Base-by-base conservation (phyloP, 176 grass and related monocot species). In the Alopecurus myosuroides region DNA sequence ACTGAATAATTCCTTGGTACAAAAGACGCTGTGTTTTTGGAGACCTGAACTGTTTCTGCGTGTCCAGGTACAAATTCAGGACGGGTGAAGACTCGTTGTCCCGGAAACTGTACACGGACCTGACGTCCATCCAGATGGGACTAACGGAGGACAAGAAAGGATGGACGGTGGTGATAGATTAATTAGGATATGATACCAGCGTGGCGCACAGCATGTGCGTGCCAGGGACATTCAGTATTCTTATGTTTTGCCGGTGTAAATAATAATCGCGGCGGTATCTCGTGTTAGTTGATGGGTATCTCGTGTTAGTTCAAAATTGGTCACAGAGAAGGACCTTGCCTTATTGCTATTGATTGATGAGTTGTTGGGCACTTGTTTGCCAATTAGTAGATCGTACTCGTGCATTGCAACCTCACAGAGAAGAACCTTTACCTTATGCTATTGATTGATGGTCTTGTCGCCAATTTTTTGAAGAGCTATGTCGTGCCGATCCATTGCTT, bases 101-200 rank as follows among this genome's bases (percentile, higher is more conserved):
- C 7, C 85, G 88, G 64, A 75, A 86, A 11, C 86, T 99, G 72
- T 89, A 92, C 93, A 89, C 46, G 15, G 46, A 70, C 39, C 93
- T 99, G 42, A 92, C 91, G 13, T 79, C 89, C 14, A 88, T 99
- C 26, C 93, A 98, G 83, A 95, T 87, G 93, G 96, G 96, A 9
- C 67, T 83, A 30, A 89, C 81, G 4, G 88, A 98, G 79, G 96
- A 98, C 77, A 86, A 50, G 28, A 94, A 92, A 79, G 88, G 91
- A 46, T 99, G 93, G 93, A 94, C 88, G 6, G 79, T 96, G 11
- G 50, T 87, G 26, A 42, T 97, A 70, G 90, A 94, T 53, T 94
- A 37, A 78, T 60, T 19, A 49, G 19, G 15, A 36, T 1, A 9
- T 17, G 11, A 36, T 1, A 19, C 22, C 57, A 45, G 39, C 68